Evolutionary conservation across 176 grass and related monocot species (phyloP).

Genomic region (Lolium perenne): DNA sequence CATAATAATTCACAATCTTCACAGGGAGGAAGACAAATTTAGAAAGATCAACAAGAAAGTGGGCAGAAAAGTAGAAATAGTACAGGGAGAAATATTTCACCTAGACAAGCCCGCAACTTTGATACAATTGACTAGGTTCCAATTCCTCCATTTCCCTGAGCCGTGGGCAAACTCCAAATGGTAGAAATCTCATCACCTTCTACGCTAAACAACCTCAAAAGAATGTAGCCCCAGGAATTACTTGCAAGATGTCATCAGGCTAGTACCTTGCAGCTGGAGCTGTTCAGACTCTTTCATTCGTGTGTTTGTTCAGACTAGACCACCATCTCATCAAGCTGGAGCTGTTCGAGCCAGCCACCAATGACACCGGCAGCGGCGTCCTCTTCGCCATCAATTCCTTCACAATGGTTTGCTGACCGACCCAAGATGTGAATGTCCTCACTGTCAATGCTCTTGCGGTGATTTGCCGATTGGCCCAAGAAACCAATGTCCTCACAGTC

Average conservation of each 20-base stretch:
- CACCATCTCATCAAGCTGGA: constrained; percentile 78
- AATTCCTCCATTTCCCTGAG: constrained; percentile 31
- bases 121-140: constrained; percentile 41
- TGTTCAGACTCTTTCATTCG: constrained; percentile 37
- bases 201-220: constrained; percentile 50
- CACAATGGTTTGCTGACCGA: constrained; percentile 17
- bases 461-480: constrained; percentile 21
- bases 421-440: constrained; percentile 34
- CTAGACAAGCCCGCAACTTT: constrained; percentile 28
- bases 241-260: constrained; percentile 31
- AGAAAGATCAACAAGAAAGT: constrained; percentile 34
- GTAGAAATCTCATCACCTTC: constrained; percentile 41
- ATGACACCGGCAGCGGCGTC: constrained; percentile 42
- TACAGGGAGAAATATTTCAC: constrained; percentile 32
- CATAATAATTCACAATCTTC: constrained; percentile 59
- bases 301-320: constrained; percentile 47
- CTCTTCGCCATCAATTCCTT: constrained; percentile 31
- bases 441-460: constrained; percentile 19
- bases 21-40: constrained; percentile 9
- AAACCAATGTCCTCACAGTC: constrained; percentile 26
- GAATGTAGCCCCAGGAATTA: constrained; percentile 47
- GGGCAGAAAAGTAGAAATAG: not conserved
- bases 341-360: constrained; percentile 61
- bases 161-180: constrained; percentile 33
- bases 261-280: constrained; percentile 16